phyloP scores from a whole-genome alignment of 768 basidiomycete species.

The Sistotremastrum niveocremeum region DNA sequence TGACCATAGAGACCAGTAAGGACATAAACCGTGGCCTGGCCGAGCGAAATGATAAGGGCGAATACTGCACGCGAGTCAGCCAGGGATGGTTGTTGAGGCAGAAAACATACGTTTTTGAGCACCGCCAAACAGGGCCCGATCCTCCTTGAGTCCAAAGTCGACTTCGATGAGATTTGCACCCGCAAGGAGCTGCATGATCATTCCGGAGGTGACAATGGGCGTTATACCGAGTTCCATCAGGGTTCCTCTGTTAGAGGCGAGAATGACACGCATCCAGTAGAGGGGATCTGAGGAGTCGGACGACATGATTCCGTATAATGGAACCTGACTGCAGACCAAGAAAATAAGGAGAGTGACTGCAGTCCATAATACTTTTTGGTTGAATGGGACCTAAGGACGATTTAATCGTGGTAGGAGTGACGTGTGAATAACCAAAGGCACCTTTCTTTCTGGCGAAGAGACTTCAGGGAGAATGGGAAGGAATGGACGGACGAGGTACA shows the following conservation, averaged over 20 bases:
- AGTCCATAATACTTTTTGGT: slow-evolving; percentile 98
- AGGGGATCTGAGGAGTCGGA: slow-evolving; percentile 98
- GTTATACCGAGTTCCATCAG: slow-evolving; percentile 99
- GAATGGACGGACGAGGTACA: slow-evolving; percentile 97
- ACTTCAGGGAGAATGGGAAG: slow-evolving; percentile 95
- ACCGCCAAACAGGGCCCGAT: slow-evolving; percentile 86
- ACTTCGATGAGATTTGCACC: slow-evolving; percentile 97
- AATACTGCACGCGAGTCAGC: slow-evolving; percentile 49
- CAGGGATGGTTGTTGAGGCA: not conserved
- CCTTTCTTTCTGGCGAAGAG: slow-evolving; percentile 95
- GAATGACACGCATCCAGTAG: slow-evolving; percentile 99
- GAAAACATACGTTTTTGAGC: slow-evolving; percentile 82
- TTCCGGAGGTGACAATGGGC: slow-evolving; percentile 94
- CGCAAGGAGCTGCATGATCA: slow-evolving; percentile 99
- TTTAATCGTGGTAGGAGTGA: slow-evolving; percentile 2
- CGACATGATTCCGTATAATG: slow-evolving; percentile 98
- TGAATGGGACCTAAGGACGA: slow-evolving; percentile 72
- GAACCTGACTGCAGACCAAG: slow-evolving; percentile 98
- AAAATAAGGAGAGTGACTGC: slow-evolving; percentile 98
- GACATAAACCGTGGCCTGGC: slow-evolving; percentile 95
- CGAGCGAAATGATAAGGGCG: slow-evolving; percentile 90
- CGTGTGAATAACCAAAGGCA: slow-evolving; percentile 17
- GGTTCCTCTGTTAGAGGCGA: slow-evolving; percentile 95
- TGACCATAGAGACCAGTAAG: slow-evolving; percentile 94
- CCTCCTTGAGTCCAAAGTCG: slow-evolving; percentile 95